Evolutionary conservation across 2,329 filamentous ascomycete species (phyloP), one percentile per base, ranked within the genome.

Genomic region (Trichophyton simii): DNA sequence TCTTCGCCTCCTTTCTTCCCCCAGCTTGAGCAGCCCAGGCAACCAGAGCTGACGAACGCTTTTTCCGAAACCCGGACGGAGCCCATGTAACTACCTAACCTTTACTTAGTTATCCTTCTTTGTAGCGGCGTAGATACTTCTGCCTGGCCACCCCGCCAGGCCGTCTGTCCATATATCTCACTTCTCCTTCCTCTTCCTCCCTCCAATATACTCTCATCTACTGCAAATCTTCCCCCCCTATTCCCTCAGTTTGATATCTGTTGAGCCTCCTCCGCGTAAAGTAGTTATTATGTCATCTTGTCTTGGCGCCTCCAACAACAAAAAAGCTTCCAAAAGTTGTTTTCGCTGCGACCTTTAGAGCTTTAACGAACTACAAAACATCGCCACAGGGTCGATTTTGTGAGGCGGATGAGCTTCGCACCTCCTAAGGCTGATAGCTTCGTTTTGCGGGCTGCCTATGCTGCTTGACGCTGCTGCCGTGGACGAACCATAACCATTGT

Each of bases 1-100:
- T 99, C 48, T 99, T 90, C 77, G 87, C 91, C 3, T 91, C 85
- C 2, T 99, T 99, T 72, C 79, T 99, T 57, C 94, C 94, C 3
- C 94, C 94, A 48, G 94, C 94, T 22, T 95, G 66, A 75, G 28
- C 42, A 38, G 31, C 20, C 48, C 50, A 55, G 50, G 50, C 50
- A 36, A 36, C 50, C 15, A 55, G 28, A 28, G 50, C 50, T 55
- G 50, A 55, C 50, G 50, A 18, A 31, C 46, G 22, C 11, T 44
- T 48, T 22, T 25, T 31, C 28, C 28, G 28, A 31, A 31, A 1
- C 28, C 28, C 28, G 6, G 28, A 31, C 5, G 28, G 28, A 7
- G 28, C 4, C 41, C 41, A 44, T 48, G 22, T 28, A 13, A 25
- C 46, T 25, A 28, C 20, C 46, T 15, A 25, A 15, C 20, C 28